Evolutionary conservation across 306 rosid species (phyloP).

Genomic region (Gillenia trifoliata): DNA sequence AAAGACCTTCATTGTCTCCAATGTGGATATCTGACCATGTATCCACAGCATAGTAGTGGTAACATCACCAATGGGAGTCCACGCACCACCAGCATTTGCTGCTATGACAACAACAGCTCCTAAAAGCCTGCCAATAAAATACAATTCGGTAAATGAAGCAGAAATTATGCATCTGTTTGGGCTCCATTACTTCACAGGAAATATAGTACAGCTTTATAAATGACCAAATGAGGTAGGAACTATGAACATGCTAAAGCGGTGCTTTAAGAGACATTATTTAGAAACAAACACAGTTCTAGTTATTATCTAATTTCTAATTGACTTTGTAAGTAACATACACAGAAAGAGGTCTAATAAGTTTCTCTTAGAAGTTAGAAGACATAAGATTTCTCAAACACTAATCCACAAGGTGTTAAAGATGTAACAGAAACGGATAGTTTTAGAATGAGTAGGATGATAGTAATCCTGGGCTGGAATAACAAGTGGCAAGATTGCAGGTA

Average conservation of each 20-base stretch:
- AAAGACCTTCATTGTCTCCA: constrained; percentile 72
- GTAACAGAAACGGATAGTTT: not conserved
- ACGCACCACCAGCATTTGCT: constrained; percentile 98
- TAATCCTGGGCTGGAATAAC: not conserved
- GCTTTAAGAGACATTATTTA: not conserved
- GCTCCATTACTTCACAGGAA: not conserved
- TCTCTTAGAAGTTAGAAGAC: not conserved
- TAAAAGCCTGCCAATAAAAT: constrained; percentile 66
- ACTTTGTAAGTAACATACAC: not conserved
- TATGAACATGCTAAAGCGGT: not conserved
- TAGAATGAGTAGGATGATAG: not conserved
- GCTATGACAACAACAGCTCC: constrained; percentile 97
- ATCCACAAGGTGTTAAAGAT: not conserved
- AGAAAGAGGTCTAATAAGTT: not conserved
- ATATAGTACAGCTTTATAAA: not conserved
- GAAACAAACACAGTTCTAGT: not conserved
- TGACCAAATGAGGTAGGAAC: not conserved
- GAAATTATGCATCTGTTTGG: not conserved
- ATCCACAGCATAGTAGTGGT: constrained; percentile 99
- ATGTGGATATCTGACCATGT: constrained; percentile 86
- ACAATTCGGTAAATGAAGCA: constrained; percentile 18
- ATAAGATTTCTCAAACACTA: not conserved
- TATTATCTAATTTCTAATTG: not conserved
- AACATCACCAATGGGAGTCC: constrained; percentile 98
- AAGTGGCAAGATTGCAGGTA: not conserved